Base-by-base conservation (phyloP, 2,329 filamentous ascomycete species). In the Aureobasidium sp. region DNA sequence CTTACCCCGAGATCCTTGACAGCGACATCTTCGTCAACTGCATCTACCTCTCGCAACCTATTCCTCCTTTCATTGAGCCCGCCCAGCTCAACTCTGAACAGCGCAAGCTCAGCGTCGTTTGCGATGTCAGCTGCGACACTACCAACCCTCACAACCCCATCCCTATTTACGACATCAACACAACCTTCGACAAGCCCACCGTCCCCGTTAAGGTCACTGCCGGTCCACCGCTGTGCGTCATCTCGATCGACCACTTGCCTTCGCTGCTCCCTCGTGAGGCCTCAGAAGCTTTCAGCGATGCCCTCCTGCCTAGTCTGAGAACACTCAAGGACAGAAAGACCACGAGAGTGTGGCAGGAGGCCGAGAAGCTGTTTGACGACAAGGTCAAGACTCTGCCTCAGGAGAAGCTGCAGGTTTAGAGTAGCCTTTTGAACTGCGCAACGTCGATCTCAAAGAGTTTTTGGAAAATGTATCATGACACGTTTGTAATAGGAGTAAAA, bases 121-220 rank as follows among this genome's bases (percentile, higher is more conserved):
- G 88, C 74, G 90, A 95, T 71, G 89, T 94, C 65, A 84, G 80
- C 43, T 88, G 87, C 73, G 88, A 91, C 74, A 88, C 86, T 51
- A 90, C 84, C 37, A 90, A 87, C 76, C 84, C 85, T 2, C 80
- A 88, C 77, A 89, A 88, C 75, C 83, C 83, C 4, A 84, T 92
- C 61, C 92, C 92, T 27, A 87, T 96, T 71, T 96, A 96, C 80
- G 81, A 82, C 67, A 85, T 89, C 72, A 89, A 90, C 75, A 96
- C 89, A 52, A 94, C 91, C 26, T 97, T 97, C 72, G 84, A 86
- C 72, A 86, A 89, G 72, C 93, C 92, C n/a, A 96, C 91, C 0
- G 87, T 96, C 0, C 82, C 86, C 0, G 88, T 94, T 27, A 78
- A 84, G 37, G 85, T 81, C 66, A 84, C 78, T 70, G 77, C 80